phyloP scores from a whole-genome alignment of 2,329 filamentous ascomycete genomes.

The Fusarium virguliforme region DNA sequence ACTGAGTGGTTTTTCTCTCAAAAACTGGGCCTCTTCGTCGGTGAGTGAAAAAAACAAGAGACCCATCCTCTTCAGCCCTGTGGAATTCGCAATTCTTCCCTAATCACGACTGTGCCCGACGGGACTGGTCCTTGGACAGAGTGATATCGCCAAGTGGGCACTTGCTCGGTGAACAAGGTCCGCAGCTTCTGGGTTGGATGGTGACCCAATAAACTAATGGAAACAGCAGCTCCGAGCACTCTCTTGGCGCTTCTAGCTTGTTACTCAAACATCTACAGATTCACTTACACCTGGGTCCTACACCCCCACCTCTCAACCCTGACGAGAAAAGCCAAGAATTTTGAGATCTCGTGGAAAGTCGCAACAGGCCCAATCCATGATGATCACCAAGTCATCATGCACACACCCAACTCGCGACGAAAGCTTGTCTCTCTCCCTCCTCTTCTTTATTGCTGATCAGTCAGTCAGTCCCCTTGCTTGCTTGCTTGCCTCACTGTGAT shows the following conservation, averaged over 20 bases:
- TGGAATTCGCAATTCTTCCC: constrained; percentile 11
- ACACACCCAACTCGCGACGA: constrained; percentile 10
- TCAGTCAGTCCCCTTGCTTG: neutral
- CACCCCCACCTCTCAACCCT: constrained; percentile 16
- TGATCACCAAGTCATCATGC: constrained; percentile 24
- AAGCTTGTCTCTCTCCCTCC: neutral
- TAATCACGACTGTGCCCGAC: constrained; percentile 16
- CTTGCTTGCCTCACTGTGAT: constrained; percentile 4
- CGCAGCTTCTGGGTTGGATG: constrained; percentile 1
- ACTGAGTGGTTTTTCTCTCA: constrained; percentile 33
- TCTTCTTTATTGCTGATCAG: constrained; percentile 14
- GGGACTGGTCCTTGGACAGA: constrained; percentile 9
- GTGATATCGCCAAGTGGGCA: constrained; percentile 20
- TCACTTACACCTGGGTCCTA: constrained; percentile 7
- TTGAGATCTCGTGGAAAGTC: constrained; percentile 13
- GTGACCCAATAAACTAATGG: neutral
- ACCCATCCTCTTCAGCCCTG: constrained; percentile 39
- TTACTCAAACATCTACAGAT: constrained; percentile 8
- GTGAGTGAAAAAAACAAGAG: constrained; percentile 19
- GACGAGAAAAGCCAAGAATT: constrained; percentile 7
- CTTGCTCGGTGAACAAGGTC: constrained; percentile 15
- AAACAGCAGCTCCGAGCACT: neutral
- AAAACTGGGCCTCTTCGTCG: constrained; percentile 37
- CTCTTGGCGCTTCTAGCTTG: constrained; percentile 4
- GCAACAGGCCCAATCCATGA: constrained; percentile 20